Base-by-base conservation (phyloP, 2,329 filamentous ascomycete species). In the Lithohypha guttulata region DNA sequence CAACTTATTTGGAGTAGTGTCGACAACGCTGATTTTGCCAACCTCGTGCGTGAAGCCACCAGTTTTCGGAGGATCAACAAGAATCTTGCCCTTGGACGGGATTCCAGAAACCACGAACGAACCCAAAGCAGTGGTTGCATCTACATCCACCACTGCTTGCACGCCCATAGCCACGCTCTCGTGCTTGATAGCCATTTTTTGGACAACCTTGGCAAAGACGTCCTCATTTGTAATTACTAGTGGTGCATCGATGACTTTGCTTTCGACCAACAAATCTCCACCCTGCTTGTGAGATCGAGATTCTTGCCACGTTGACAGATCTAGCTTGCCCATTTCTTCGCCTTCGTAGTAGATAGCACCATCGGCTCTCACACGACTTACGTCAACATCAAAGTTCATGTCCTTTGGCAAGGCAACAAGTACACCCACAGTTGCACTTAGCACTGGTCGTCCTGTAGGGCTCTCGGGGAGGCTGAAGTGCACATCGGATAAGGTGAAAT, bases 381-480 rank as follows among this genome's bases (percentile, higher is more conserved):
- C 84, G 45, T 82, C 77, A 36, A 98, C 64, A 35, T 79, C 75
- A 49, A 96, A 81, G 53, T 93, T 86, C 70, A 96, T 80, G 56
- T 94, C 82, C 29, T 83, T 71, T 0, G 91, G 91, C 22, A 96
- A 59, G 8, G 69, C 76, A 18, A 93, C 80, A 13, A 87, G 67
- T 8, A 87, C 87, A 44, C 83, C 69, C 31, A 95, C 81, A 14
- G 80, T 79, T 2, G 87, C 87, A 20, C 85, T 93, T 11, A 98
- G 78, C 39, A 74, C 78, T 7, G 87, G 86, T 39, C 81, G 75
- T 0, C 84, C 82, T 2, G 85, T 84, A 52, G 80, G 74, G 1
- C 84, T 81, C 52, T 86, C 77, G 0, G 91, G 91, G 31, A 98
- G 65, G 34, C 75, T 76, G 58, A 98, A 94, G 52, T 93, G 77